phyloP scores from a whole-genome alignment of 2,329 filamentous ascomycete species.

The Diaporthe capsici region DNA sequence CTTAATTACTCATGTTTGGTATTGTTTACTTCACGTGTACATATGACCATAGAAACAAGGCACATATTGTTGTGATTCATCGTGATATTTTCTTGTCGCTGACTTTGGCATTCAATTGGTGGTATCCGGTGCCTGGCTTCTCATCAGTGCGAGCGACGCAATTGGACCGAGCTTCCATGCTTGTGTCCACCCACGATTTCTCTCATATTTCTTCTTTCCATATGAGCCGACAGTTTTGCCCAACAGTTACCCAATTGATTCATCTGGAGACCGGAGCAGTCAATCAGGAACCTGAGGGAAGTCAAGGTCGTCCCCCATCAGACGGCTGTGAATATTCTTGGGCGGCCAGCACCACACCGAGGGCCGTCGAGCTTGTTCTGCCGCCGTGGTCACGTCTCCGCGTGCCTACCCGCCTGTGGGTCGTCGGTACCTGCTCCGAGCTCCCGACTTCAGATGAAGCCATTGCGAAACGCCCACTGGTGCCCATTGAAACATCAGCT shows the following conservation, averaged over 20 bases:
- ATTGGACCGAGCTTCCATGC: not conserved
- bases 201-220: not conserved
- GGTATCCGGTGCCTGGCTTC: not conserved
- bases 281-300: not conserved
- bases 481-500: slow-evolving; percentile 28
- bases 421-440: slow-evolving; percentile 13
- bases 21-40: slow-evolving; percentile 27
- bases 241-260: not conserved
- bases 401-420: not conserved
- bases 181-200: no score
- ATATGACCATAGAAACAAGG: slow-evolving; percentile 28
- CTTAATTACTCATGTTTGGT: slow-evolving; percentile 28
- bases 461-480: slow-evolving; percentile 38
- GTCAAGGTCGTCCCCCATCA: not conserved
- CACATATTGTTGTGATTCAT: slow-evolving; percentile 13
- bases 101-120: not conserved
- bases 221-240: not conserved
- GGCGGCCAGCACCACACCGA: not conserved
- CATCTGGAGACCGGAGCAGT: slow-evolving; percentile 4
- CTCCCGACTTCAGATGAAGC: slow-evolving; percentile 39
- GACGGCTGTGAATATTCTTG: not conserved
- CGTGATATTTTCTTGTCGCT: not conserved
- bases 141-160: not conserved
- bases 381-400: not conserved
- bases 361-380: slow-evolving; percentile 3